Conservation (phyloP, 192 early-diverging fungal genomes). For the Backusella mclennaniae region DNA sequence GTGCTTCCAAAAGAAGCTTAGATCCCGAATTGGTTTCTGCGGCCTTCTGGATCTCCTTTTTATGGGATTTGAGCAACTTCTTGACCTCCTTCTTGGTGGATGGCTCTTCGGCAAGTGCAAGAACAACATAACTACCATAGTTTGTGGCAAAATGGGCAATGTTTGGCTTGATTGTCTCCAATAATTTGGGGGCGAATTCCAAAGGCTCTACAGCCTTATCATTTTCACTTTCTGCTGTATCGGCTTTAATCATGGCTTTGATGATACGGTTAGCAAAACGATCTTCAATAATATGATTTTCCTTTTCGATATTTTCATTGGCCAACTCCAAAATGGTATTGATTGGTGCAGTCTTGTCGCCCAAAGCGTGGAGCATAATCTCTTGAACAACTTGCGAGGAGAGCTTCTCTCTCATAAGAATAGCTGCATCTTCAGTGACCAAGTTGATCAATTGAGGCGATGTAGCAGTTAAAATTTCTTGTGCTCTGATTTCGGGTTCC, state of each 20-base stretch:
- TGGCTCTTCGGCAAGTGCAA: constrained; percentile 38
- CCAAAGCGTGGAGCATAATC: constrained; percentile 62
- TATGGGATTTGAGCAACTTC: constrained; percentile 56
- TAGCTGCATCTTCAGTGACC: constrained; percentile 47
- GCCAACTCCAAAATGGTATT: constrained; percentile 42
- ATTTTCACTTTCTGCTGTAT: constrained; percentile 30
- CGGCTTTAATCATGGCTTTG: constrained; percentile 49
- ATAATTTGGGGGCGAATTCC: constrained; percentile 33
- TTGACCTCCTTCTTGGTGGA: constrained; percentile 22
- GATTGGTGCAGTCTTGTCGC: constrained; percentile 42
- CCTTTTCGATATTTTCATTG: constrained; percentile 34
- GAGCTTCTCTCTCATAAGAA: constrained; percentile 63
- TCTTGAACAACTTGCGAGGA: constrained; percentile 72
- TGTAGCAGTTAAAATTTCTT: constrained; percentile 67
- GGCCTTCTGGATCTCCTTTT: constrained; percentile 47
- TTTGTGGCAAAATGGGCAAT: constrained; percentile 38
- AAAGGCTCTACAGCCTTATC: constrained; percentile 37
- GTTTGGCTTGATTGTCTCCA: constrained; percentile 29
- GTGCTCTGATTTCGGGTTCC: constrained; percentile 61
- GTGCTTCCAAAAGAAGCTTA: constrained; percentile 23
- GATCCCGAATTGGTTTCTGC: constrained; percentile 30
- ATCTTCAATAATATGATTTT: constrained; percentile 42
- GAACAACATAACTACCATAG: constrained; percentile 38
- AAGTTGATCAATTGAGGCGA: constrained; percentile 61
- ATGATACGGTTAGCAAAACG: constrained; percentile 49